These are phyloP conservation scores for Actinomortierella wolfii DNA, from an alignment of 371 early-diverging fungal species.

Conservation along the genomic window DNA sequence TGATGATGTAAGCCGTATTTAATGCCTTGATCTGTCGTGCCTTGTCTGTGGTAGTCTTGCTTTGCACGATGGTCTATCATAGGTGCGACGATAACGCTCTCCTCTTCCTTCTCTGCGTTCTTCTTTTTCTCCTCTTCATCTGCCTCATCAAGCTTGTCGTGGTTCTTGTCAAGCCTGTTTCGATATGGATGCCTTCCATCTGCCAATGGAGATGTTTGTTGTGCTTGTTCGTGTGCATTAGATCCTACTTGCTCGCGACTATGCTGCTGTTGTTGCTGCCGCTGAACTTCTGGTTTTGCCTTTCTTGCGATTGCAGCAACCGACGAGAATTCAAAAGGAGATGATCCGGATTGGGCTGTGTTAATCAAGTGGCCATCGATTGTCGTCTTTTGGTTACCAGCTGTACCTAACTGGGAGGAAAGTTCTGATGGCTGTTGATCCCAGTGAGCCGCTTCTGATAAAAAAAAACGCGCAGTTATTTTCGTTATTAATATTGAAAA, in stretches of 20 bases:
- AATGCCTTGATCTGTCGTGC: not conserved
- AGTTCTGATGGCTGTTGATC: too few species aligned
- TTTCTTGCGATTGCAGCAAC: too few species aligned
- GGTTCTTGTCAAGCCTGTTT: conserved; percentile 33
- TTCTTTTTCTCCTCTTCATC: not conserved
- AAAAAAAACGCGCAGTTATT: too few species aligned
- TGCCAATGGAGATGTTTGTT: not conserved
- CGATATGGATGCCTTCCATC: not conserved
- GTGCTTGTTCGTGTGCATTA: not conserved
- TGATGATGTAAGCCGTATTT: too few species aligned
- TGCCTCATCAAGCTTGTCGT: conserved; percentile 8
- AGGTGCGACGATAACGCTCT: not conserved
- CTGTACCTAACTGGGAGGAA: too few species aligned
- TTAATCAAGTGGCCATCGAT: too few species aligned
- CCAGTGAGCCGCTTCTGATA: too few species aligned
- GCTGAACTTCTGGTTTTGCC: too few species aligned
- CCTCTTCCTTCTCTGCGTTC: not conserved
- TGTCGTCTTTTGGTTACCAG: too few species aligned
- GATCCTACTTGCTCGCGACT: not conserved
- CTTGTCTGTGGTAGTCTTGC: not conserved
- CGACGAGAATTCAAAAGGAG: too few species aligned
- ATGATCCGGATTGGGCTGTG: too few species aligned
- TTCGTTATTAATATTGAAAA: too few species aligned
- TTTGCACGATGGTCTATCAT: not conserved
- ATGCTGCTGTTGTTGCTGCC: not conserved